phyloP scores from a whole-genome alignment of 805 yeast species.

The Vanderwaltozyma verrucispora region DNA sequence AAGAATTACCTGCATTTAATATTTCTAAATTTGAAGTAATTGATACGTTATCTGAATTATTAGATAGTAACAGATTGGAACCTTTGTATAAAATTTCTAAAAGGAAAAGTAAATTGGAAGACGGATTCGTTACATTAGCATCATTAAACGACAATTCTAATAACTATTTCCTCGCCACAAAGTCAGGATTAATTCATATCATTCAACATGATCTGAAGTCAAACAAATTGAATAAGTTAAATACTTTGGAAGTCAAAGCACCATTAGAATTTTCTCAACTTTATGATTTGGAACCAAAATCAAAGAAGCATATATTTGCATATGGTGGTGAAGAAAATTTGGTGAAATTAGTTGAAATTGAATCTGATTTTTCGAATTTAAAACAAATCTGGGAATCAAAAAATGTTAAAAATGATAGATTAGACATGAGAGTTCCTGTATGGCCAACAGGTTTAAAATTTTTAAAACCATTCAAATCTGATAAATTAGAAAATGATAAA shows the following conservation, averaged over 20 bases:
- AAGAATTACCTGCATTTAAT: slow-evolving; percentile 10
- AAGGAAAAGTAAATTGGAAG: slow-evolving; percentile 25
- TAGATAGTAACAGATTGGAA: slow-evolving; percentile 16
- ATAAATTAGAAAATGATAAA: slow-evolving; percentile 15
- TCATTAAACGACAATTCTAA: slow-evolving; percentile 18
- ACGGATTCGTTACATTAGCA: slow-evolving; percentile 31
- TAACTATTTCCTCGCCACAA: slow-evolving; percentile 26
- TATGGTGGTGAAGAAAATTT: slow-evolving; percentile 75
- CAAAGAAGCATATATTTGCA: slow-evolving; percentile 43
- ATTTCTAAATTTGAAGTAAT: slow-evolving; percentile 14
- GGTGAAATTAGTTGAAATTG: slow-evolving; percentile 22
- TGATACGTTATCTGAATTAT: slow-evolving; percentile 11
- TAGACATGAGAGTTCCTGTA: slow-evolving; percentile 75
- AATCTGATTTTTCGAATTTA: slow-evolving; percentile 18
- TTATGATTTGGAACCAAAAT: slow-evolving; percentile 33
- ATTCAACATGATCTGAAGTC: slow-evolving; percentile 14
- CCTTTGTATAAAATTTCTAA: slow-evolving; percentile 17
- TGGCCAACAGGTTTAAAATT: slow-evolving; percentile 53
- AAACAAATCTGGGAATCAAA: slow-evolving; percentile 54
- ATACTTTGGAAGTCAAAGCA: slow-evolving; percentile 30
- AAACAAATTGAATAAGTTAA: slow-evolving; percentile 8
- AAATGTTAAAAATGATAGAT: slow-evolving; percentile 69
- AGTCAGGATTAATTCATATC: slow-evolving; percentile 29
- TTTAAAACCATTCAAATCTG: slow-evolving; percentile 30
- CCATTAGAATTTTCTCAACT: slow-evolving; percentile 39